Percentiles rank a stretch among this genome's conserved stretches.
phyloP scores from a whole-genome alignment of 208 protist genomes.

The Crithidia bombi region DNA sequence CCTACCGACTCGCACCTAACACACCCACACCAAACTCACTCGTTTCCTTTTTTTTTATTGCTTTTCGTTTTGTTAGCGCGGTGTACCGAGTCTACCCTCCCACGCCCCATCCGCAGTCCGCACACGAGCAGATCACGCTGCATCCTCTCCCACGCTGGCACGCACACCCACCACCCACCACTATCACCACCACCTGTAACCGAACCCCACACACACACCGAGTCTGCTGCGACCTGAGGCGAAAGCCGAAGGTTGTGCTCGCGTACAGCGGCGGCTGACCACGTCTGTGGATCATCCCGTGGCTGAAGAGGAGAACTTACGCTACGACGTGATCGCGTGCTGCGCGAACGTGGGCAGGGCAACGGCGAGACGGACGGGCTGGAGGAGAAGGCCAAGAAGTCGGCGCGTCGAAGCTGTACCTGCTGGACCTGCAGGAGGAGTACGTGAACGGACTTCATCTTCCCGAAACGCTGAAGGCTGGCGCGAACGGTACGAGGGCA shows the following conservation, averaged over 20 bases:
- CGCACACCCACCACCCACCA: neutral
- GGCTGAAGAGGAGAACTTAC: slow-evolving; percentile 42
- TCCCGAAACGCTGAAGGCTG: slow-evolving; percentile 41
- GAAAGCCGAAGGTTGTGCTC: slow-evolving; percentile 39
- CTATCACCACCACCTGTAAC: neutral
- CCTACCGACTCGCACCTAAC: neutral
- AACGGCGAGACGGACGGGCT: slow-evolving; percentile 31
- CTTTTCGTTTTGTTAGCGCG: too few relatives aligned
- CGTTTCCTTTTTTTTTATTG: slow-evolving; percentile 8
- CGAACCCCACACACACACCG: neutral
- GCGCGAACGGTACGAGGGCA: slow-evolving; percentile 38
- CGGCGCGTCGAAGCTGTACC: slow-evolving; percentile 39
- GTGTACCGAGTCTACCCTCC: too few relatives aligned
- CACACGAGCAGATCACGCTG: slow-evolving; percentile 1
- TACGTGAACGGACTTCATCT: slow-evolving; percentile 38
- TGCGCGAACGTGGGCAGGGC: slow-evolving; percentile 39
- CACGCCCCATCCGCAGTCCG: too few relatives aligned
- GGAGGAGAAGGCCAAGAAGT: slow-evolving; percentile 38
- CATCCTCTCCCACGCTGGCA: slow-evolving; percentile 4
- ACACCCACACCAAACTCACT: too few relatives aligned
- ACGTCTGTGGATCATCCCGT: slow-evolving; percentile 40
- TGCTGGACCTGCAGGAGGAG: slow-evolving; percentile 35
- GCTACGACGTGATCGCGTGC: slow-evolving; percentile 40
- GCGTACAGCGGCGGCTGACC: slow-evolving; percentile 41
- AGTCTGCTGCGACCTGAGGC: slow-evolving; percentile 4